Evolutionary conservation across 1,284 basidiomycete species (phyloP), one percentile per base, ranked within the genome.

Genomic region (Agroathelia rolfsii): DNA sequence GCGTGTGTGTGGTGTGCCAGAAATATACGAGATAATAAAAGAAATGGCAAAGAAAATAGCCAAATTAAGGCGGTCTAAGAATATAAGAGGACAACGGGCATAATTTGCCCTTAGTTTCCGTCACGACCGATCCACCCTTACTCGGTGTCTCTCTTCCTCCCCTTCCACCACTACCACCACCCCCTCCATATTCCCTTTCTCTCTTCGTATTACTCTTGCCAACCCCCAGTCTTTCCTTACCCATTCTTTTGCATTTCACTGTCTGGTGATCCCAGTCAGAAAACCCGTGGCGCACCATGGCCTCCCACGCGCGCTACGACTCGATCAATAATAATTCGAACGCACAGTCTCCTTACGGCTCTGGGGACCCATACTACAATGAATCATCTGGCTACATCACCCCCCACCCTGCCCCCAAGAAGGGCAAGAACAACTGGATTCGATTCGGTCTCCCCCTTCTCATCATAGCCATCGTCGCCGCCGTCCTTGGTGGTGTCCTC

Each of bases 401-500:
- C 18, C 73, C 74, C 0, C 33, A 37, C 5, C 35, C 30, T 23
- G 41, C 49, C 37, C 37, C 44, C 10, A 66, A 64, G 58, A 62
- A 59, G 38, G 45, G 52, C 17, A 41, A 50, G 15, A 66, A 59
- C 49, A 59, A 54, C 28, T 75, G 71, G 72, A 45, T 76, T 46
- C 70, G 66, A 50, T 58, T 69, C 28, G 72, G 70, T 41, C 39
- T 74, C n/a, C 72, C 73, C 11, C 43, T 77, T 25, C 47, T 60
- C 21, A 47, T 80, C 37, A 48, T 68, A 36, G 60, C 79, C 44
- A 70, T 84, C 45, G 52, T 66, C 34, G 82, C 56, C 24, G 78
- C 72, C 23, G 71, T 84, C 16, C 53, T 87, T 27, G 83, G 78
- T 33, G 77, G 72, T 41, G 67, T 83, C 30, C 50, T 85, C 18